Conservation (phyloP, 139 green algal species). For the Gonium pectorale region DNA sequence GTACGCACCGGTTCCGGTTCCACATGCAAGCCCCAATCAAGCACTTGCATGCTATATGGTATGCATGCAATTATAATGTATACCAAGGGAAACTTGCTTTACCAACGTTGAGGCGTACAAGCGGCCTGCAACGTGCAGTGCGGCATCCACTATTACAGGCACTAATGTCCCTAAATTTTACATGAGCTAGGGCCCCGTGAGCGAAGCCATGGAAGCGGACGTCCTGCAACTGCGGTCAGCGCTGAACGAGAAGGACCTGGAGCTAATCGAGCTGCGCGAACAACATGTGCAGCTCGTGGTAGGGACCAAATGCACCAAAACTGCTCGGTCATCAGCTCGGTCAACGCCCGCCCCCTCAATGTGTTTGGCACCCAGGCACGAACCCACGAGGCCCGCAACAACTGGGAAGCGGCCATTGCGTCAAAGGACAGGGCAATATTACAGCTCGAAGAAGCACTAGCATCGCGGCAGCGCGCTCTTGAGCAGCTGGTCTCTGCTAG, state of each 20-base stretch:
- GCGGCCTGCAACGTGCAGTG: too few species aligned
- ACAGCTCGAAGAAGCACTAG: conserved; percentile 76
- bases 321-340: background rate
- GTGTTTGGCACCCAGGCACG: conserved; percentile 53
- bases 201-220: conserved; percentile 6
- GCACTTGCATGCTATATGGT: too few species aligned
- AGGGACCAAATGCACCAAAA: conserved; percentile 27
- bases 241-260: conserved; percentile 72
- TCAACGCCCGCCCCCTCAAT: background rate
- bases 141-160: too few species aligned
- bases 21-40: too few species aligned
- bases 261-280: conserved; percentile 77
- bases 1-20: too few species aligned
- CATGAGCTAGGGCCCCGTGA: too few species aligned
- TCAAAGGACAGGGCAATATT: conserved; percentile 76
- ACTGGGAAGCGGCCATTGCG: conserved; percentile 75
- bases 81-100: too few species aligned
- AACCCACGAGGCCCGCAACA: conserved; percentile 72
- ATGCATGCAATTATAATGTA: too few species aligned
- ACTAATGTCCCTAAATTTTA: background rate
- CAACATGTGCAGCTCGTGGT: conserved; percentile 79
- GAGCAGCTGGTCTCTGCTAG: conserved; percentile 45
- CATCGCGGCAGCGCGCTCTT: conserved; percentile 57
- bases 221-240: conserved; percentile 54
- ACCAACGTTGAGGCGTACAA: too few species aligned